Base-by-base conservation (phyloP, 1,139 yeast species). In the Zygotorulaspora mrakii region DNA sequence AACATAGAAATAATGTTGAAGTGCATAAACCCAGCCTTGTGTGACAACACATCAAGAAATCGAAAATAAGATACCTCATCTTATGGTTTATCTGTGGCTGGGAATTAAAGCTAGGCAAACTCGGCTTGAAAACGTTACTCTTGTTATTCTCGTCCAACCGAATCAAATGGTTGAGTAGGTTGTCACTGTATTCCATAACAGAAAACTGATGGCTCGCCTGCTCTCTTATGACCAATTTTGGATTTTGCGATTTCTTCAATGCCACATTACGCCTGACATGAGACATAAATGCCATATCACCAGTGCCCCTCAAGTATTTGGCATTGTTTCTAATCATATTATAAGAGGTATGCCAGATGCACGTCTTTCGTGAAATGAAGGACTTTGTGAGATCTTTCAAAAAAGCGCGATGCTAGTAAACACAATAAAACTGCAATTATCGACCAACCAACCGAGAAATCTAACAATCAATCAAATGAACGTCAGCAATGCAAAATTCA, bases 11-110 rank as follows among this genome's bases (percentile, higher is more conserved):
- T 40, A 89, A 69, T 1, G 96, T 88, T 42, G 86, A 82, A 2
- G 88, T 80, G 42, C 81, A 82, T 42, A 91, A 71, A 46, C 76
- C 79, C 54, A 89, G 75, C 37, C 88, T 78, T 8, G 80, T 69
- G 59, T 91, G 97, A 49, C 91, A 77, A 61, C 89, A 95, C 56
- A 88, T 72, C 34, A 91, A 66, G 59, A 88, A 91, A 60, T 89
- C 96, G 46, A 89, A 74, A 40, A 91, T 70, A 23, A 51, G 41
- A 27, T 46, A 31, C 35, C 53, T 45, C 59, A 55, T 54, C 38
- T 52, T 49, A 13, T 39, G 37, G 33, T 51, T 51, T 36, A 51
- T 42, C 43, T 49, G 55, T 11, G 55, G 53, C 34, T 50, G 54
- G 4, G 51, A 38, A 17, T 33, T 31, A 22, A 50, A 49, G 20